Evolutionary conservation across 139 green algal species (phyloP).

Genomic region (Tetradesmus obliquus): DNA sequence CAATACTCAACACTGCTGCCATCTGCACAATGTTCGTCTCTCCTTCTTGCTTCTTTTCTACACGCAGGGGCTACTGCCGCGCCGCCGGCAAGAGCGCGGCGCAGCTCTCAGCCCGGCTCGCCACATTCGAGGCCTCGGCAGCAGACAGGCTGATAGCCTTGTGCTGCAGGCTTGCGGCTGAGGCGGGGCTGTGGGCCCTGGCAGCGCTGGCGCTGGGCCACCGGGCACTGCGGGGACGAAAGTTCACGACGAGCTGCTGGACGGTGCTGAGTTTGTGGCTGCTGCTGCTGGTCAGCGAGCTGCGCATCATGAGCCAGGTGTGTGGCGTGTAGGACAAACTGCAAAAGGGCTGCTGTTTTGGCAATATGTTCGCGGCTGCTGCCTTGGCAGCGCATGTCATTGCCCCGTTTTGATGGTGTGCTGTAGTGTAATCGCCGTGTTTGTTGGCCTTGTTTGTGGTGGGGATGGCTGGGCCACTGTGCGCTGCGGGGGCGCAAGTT

Average conservation of each 20-base stretch:
- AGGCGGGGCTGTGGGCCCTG: neutral
- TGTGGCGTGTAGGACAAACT: neutral
- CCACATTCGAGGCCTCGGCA: conserved; percentile 15
- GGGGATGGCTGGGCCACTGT: neutral
- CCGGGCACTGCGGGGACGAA: conserved; percentile 6
- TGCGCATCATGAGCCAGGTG: conserved; percentile 43
- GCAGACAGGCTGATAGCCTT: neutral
- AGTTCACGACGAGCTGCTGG: conserved; percentile 18
- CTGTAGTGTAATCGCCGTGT: too few species aligned
- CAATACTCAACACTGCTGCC: neutral
- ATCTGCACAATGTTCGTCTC: neutral
- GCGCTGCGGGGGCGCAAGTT: conserved; percentile 26
- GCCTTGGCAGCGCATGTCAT: too few species aligned
- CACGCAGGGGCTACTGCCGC: conserved; percentile 17
- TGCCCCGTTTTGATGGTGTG: too few species aligned
- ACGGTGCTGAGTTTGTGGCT: neutral
- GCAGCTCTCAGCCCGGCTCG: neutral
- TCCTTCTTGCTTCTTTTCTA: neutral
- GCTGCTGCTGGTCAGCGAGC: conserved; percentile 45
- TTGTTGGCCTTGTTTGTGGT: too few species aligned
- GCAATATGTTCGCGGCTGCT: too few species aligned
- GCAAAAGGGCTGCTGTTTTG: neutral
- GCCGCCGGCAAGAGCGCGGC: neutral
- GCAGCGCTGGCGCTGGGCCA: conserved; percentile 12
- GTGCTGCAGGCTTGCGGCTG: neutral